Base-by-base conservation (phyloP, 148 eudicot species). In the Rhododendron kiyosumense region DNA sequence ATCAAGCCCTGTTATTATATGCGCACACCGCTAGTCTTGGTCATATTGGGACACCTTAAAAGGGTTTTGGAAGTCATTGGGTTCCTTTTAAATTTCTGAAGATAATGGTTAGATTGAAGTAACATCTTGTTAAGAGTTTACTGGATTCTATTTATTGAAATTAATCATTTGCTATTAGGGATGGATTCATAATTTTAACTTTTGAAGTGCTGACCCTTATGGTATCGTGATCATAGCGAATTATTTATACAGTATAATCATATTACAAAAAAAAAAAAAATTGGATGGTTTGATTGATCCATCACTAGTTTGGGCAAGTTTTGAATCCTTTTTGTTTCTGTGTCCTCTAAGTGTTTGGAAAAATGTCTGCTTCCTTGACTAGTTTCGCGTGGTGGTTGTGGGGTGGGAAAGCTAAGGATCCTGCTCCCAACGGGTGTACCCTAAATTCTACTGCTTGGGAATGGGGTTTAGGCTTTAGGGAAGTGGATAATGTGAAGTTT, bases 291-390 rank as follows among this genome's bases (percentile, higher is more conserved):
- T 61, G 10, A 61, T 61, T 24, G 69, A 9, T 24, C 28, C 69
- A 1, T 4, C 69, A 22, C 26, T 61, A 46, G 34, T 86, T 88
- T 74, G 20, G 10, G 73, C 34, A 65, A 82, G 69, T 43, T 17
- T n/a, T 24, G 38, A 54, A 45, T 45, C 83, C 82, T 61, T 54
- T 8, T 28, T 49, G 57, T 12, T 26, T 51, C 30, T 17, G 57
- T 43, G 34, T 17, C 14, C 45, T 69, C 49, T 36, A 63, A n/a
- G 85, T 46, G 34, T 85, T 76, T 52, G 57, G 48, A 34, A 57
- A 83, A 78, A 95, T 93, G 96, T 92, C 94, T 57, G 85, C 91
- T 52, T 88, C 94, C 7, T 88, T 90, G 80, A 87, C 92, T 14
- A 85, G 89, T 59, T 90, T 95, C 1, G 85, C 93, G 20, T 91